Base-by-base conservation (phyloP, 495 filamentous ascomycete genomes). In the Xylaria telfairii region DNA sequence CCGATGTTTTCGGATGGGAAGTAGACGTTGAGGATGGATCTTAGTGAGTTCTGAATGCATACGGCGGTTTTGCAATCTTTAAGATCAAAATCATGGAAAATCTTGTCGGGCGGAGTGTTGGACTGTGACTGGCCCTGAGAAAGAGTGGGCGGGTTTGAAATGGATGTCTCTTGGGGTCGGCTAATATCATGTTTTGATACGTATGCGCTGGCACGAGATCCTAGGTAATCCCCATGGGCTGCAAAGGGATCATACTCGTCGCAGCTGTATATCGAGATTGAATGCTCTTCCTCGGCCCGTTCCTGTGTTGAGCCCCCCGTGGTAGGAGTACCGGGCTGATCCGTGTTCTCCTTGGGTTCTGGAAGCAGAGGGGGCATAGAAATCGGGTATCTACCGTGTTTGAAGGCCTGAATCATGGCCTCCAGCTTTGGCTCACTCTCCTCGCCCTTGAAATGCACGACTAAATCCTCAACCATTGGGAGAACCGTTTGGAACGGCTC, bases 391-490 rank as follows among this genome's bases (percentile, higher is more conserved):
- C 15, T 71, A 47, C 79, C 72, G 17, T 77, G 71, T 34, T 68
- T 71, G 57, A 83, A 77, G 15, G 75, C 72, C 42, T 78, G 69
- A 44, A 84, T 75, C 19, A 78, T 77, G 8, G 69, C 72, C 21
- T 82, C 76, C 4, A 84, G 71, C 3, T 63, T 67, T 10, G 65
- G 62, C 57, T 82, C 69, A 0, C 70, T 72, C 13, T 76, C 67
- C 10, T 77, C 75, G 1, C 71, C 72, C 21, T 77, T 78, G 42
- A 85, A 81, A 47, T 80, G 75, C 68, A 86, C 71, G 3, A 85
- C 79, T 19, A 84, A 66, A 62, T 86, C 78, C 68, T 86, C 84
- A 7, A 74, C n/a, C 69, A 83, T 73, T 4, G 82, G 83, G 9
- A 85, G 63, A 4, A 83, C 73, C 12, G 80, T 68, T 32, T 81